Evolutionary conservation across 2,329 filamentous ascomycete species (phyloP).

Genomic region (Penicillium verrucosum): DNA sequence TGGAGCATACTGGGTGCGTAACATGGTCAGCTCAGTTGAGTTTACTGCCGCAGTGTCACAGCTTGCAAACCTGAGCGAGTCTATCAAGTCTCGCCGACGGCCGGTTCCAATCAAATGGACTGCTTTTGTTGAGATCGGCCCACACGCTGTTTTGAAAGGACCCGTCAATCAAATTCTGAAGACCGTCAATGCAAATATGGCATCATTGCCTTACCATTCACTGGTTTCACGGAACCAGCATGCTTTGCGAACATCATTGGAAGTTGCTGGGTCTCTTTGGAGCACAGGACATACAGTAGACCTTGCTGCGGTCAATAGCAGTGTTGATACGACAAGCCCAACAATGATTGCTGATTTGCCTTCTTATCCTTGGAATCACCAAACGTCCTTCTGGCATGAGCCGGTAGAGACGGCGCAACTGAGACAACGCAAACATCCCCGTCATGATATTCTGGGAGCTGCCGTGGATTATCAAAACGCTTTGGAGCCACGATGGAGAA

Average conservation of each 20-base stretch:
- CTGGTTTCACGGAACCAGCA: constrained; percentile 11
- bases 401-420: constrained; percentile 18
- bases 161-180: constrained; percentile 23
- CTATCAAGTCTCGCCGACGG: constrained; percentile 13
- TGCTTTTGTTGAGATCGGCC: constrained; percentile 29
- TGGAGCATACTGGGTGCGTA: constrained; percentile 25
- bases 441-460: constrained; percentile 27
- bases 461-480: constrained; percentile 20
- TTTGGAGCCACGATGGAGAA: constrained; percentile 44
- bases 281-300: constrained; percentile 11
- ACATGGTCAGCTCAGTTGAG: constrained; percentile 24
- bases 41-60: constrained; percentile 21
- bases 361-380: constrained; percentile 44
- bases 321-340: constrained; percentile 6
- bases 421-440: constrained; percentile 22
- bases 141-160: constrained; percentile 27
- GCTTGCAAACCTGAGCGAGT: constrained; percentile 12
- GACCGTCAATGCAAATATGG: constrained; percentile 7
- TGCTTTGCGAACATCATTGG: constrained; percentile 8
- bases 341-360: constrained; percentile 32
- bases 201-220: constrained; percentile 9
- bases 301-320: constrained; percentile 9
- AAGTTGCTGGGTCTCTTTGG: constrained; percentile 16
- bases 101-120: constrained; percentile 15
- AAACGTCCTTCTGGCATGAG: constrained; percentile 41